These are phyloP conservation scores for Thuidium tamariscinum DNA, from an alignment of 225 moss, liverwort and hornwort species.

Conservation along the genomic window DNA sequence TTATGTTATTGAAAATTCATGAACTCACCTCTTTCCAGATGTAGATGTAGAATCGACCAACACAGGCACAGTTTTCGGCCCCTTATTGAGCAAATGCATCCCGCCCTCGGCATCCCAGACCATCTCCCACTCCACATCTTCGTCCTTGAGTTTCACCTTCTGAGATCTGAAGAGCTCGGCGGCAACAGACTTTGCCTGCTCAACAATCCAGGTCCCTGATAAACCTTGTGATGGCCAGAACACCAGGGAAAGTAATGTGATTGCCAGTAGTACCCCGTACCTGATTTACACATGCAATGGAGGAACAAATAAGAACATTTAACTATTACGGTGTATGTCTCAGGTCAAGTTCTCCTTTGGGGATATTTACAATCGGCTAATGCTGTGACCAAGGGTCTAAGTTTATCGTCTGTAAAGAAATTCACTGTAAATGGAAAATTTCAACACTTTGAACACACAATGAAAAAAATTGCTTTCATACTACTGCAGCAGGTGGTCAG, in stretches of 20 bases:
- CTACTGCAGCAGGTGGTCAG: not conserved
- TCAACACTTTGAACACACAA: not conserved
- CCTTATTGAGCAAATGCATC: slow-evolving; percentile 65
- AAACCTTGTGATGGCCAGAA: slow-evolving; percentile 56
- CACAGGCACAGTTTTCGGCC: slow-evolving; percentile 19
- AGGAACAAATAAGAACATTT: not conserved
- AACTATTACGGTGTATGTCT: not conserved
- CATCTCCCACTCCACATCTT: slow-evolving; percentile 81
- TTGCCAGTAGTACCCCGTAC: slow-evolving; percentile 45
- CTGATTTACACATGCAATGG: slow-evolving; percentile 15
- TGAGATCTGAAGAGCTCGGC: slow-evolving; percentile 26
- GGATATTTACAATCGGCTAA: not conserved
- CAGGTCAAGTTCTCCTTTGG: not conserved
- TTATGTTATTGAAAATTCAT: not conserved
- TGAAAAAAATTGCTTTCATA: not conserved
- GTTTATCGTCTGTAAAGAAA: not conserved
- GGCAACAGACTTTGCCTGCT: slow-evolving; percentile 20
- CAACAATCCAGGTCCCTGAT: slow-evolving; percentile 14
- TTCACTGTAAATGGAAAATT: not conserved
- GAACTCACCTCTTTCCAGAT: slow-evolving; percentile 29
- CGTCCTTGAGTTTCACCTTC: slow-evolving; percentile 57
- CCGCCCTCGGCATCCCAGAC: slow-evolving; percentile 83
- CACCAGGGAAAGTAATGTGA: slow-evolving; percentile 45
- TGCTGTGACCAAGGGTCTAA: not conserved
- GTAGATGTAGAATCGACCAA: slow-evolving; percentile 14